Base-by-base conservation (phyloP, 2,329 filamentous ascomycete species). In the Grosmannia huntii region DNA sequence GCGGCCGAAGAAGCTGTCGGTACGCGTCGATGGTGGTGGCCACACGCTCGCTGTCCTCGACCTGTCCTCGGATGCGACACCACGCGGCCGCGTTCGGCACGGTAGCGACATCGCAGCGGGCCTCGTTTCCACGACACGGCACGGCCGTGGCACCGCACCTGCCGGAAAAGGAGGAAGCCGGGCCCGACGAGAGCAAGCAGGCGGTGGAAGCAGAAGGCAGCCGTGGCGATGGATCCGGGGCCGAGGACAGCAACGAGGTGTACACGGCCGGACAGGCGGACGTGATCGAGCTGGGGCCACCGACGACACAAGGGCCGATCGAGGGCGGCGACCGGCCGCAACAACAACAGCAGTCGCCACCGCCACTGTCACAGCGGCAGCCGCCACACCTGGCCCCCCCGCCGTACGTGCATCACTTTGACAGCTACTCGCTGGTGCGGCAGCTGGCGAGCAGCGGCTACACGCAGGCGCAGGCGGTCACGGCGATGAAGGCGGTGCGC, bases 321-420 rank as follows among this genome's bases (percentile, higher is more conserved):
- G 58, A 21, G 4, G 21, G 44, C 5, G 44, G 21, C 19, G 44
- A 23, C 44, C 19, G 2, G 19, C 44, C 3, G 41, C n/a, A 23
- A 23, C n/a, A 33, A 10, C 6, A 10, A 10, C 31, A 33, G 9
- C 6, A 7, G 16, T 3, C 19, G 7, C 31, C 1, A n/a, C 54
- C 27, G 56, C 56, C 25, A 61, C 60, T 53, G 65, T 21, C 57
- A 66, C 61, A 63, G 65, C 46, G 64, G 61, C 58, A 59, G 36
- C 31, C 82, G 25, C 86, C 86, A 5, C 84, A 90, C 68, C 80
- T 87, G 68, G 78, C 83, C 53, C 81, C 89, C 0, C 82, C 88
- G 9, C 87, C 85, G 1, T 95, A 96, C 68, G 84, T 96, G 38
- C 94, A 99, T 73, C 90, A 97, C 73, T 99, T 99, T 71, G 92